A percentile compares a stretch with the other conserved stretches of the same genome.
These are phyloP conservation scores for Daldinia decipiens DNA, from an alignment of 495 filamentous ascomycete genomes.

Conservation along the genomic window DNA sequence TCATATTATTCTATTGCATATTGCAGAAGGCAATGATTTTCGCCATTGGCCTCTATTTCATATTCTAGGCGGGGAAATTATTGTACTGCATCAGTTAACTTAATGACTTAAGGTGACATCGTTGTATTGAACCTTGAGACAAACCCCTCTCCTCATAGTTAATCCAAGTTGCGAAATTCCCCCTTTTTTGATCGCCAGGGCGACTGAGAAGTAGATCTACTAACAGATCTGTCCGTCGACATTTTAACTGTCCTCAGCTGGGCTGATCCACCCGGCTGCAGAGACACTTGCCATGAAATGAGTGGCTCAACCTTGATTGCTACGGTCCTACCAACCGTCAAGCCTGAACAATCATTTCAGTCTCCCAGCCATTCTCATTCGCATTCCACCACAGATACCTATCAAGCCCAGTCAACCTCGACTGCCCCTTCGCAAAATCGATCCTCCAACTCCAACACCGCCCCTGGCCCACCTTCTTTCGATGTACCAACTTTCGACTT, in stretches of 20 bases:
- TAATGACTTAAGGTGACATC: constrained; percentile 45
- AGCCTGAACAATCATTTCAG: constrained; percentile 50
- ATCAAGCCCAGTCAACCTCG: constrained; percentile 16
- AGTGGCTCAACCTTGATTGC: constrained; percentile 54
- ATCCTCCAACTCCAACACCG: constrained; percentile 48
- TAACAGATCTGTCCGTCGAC: constrained; percentile 31
- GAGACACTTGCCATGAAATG: constrained; percentile 58
- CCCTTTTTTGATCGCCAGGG: constrained; percentile 38
- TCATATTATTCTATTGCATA: neutral
- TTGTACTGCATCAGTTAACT: constrained; percentile 31
- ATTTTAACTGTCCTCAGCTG: constrained; percentile 35
- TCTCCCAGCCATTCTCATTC: constrained; percentile 43
- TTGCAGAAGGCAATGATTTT: neutral
- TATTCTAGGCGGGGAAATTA: constrained; percentile 20
- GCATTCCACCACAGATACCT: constrained; percentile 44
- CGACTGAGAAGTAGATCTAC: constrained; percentile 33
- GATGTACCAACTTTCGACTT: constrained; percentile 59
- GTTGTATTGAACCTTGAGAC: constrained; percentile 39
- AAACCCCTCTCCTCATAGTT: constrained; percentile 15
- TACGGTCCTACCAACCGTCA: constrained; percentile 53
- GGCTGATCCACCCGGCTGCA: constrained; percentile 40
- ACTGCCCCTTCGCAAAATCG: constrained; percentile 34
- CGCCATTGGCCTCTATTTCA: constrained; percentile 17
- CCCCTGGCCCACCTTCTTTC: constrained; percentile 53
- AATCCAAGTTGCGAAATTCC: constrained; percentile 8